These are phyloP conservation scores for Solanum hybrid DNA, from an alignment of 305 asterid species.

Conservation along the genomic window DNA sequence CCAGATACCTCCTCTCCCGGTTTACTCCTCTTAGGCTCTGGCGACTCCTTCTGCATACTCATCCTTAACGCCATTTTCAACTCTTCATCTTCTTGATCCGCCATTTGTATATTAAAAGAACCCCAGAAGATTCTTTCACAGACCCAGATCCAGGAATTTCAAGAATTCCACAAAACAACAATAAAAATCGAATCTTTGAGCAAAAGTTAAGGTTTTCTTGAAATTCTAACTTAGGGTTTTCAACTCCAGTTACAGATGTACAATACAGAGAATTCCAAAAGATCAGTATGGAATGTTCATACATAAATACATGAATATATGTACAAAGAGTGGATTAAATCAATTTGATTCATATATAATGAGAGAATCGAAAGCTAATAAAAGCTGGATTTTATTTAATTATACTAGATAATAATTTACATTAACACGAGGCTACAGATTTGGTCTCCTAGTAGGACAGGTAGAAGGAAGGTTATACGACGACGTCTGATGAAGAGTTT, in stretches of 20 bases:
- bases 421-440: neutral
- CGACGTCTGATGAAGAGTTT: neutral
- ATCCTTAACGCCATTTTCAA: constrained; percentile 57
- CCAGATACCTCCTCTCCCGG: constrained; percentile 42
- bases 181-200: neutral
- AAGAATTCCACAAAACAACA: neutral
- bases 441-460: neutral
- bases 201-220: neutral
- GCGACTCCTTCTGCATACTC: constrained; percentile 74
- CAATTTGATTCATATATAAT: neutral
- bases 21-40: constrained; percentile 91
- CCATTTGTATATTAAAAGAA: constrained; percentile 25
- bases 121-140: neutral
- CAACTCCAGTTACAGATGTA: neutral
- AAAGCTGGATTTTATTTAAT: neutral
- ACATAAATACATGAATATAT: neutral
- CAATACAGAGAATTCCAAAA: neutral
- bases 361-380: neutral
- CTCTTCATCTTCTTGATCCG: constrained; percentile 71
- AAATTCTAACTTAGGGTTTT: neutral
- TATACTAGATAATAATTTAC: neutral
- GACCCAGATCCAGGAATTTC: constrained; percentile 7
- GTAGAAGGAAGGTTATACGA: neutral
- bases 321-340: neutral
- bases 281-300: neutral